These are phyloP conservation scores for Hibiscus mutabilis DNA, from an alignment of 345 rosid species.

Conservation along the genomic window DNA sequence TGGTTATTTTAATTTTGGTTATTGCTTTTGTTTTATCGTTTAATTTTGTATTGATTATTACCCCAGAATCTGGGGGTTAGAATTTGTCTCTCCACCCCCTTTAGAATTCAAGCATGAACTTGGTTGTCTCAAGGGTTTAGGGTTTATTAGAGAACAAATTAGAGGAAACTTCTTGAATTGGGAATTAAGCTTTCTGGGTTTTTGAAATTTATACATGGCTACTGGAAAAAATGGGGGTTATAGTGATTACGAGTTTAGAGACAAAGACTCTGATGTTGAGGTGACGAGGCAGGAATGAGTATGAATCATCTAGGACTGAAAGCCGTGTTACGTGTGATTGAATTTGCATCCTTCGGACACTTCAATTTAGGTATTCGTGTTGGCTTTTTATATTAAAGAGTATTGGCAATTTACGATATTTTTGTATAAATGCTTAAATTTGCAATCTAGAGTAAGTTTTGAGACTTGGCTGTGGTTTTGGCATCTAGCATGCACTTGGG, in stretches of 20 bases:
- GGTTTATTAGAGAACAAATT: conserved; percentile 20
- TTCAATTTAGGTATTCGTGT: not conserved
- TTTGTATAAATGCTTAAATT: not conserved
- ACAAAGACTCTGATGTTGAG: conserved; percentile 46
- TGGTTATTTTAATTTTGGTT: not conserved
- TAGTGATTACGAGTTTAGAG: conserved; percentile 57
- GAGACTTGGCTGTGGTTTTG: conserved; percentile 1
- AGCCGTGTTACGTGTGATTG: not conserved
- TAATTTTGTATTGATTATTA: conserved; percentile 10
- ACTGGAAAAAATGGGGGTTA: conserved; percentile 77
- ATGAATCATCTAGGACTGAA: conserved; percentile 36
- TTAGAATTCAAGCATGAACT: not conserved
- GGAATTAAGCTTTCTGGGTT: conserved; percentile 1
- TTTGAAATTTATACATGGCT: conserved; percentile 46
- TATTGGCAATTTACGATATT: not conserved
- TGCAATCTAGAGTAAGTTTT: not conserved
- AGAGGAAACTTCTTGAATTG: conserved; percentile 15
- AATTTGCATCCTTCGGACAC: not conserved
- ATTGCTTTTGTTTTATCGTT: not conserved
- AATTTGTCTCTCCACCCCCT: not conserved
- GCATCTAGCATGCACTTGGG: not conserved
- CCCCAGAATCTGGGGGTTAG: conserved; percentile 1
- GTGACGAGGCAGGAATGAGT: conserved; percentile 47
- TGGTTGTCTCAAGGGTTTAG: conserved; percentile 15
- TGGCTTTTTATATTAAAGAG: not conserved